A percentile compares a stretch with the other conserved stretches of the same genome.
phyloP scores from a whole-genome alignment of 1,284 basidiomycete species.

The Leccinum proliferum region DNA sequence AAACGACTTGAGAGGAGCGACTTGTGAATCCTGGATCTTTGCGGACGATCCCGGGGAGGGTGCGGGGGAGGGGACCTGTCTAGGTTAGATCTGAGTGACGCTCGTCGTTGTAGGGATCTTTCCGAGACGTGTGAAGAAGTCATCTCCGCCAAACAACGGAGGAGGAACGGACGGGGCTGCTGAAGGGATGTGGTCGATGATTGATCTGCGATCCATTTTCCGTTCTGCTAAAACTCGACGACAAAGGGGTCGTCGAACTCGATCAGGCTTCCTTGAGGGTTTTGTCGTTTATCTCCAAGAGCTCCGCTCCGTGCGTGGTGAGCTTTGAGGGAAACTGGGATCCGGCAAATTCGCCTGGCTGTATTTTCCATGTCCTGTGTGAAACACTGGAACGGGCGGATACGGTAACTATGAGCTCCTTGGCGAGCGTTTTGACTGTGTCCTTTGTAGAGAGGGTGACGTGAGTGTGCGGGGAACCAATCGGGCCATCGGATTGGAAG shows the following conservation, averaged over 20 bases:
- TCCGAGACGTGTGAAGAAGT: conserved; percentile 53
- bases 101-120: conserved; percentile 19
- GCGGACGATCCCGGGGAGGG: conserved; percentile 20
- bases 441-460: conserved; percentile 49
- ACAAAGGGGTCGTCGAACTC: conserved; percentile 58
- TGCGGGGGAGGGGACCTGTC: conserved; percentile 22
- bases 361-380: conserved; percentile 59
- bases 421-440: conserved; percentile 38
- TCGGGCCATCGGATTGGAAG: conserved; percentile 19
- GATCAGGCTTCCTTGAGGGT: conserved; percentile 56
- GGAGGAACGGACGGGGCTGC: conserved; percentile 26
- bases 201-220: conserved; percentile 46
- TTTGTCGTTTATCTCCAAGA: conserved; percentile 35
- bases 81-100: conserved; percentile 25
- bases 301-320: conserved; percentile 30
- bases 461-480: conserved; percentile 25
- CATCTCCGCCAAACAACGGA: conserved; percentile 51
- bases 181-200: conserved; percentile 5
- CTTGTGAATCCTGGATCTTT: conserved; percentile 23
- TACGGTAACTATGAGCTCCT: conserved; percentile 34
- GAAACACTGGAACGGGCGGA: conserved; percentile 29
- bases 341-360: conserved; percentile 35
- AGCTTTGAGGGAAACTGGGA: conserved; percentile 40
- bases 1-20: conserved; percentile 24
- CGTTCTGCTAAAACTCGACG: conserved; percentile 53